Base-by-base conservation (phyloP, 768 basidiomycete genomes). In the Boletus reticuloceps region DNA sequence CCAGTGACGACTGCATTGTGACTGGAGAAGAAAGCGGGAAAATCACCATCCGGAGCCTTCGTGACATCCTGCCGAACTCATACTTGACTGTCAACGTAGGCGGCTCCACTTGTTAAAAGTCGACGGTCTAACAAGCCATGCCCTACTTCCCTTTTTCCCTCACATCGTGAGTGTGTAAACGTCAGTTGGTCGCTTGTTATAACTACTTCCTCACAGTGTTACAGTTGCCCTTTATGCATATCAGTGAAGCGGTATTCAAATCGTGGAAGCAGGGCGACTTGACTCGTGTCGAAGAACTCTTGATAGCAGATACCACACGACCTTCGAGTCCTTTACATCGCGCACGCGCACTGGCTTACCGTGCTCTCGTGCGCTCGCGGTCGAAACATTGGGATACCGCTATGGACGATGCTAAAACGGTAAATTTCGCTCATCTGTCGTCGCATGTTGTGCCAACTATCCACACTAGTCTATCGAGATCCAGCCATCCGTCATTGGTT, bases 371-470 rank as follows among this genome's bases (percentile, higher is more conserved):
- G 4, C 32, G 51, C 2, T 17, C 6, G 2, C 58, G 36, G 9
- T 29, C n/a, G 11, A 25, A 38, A 4, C 47, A 41, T 6, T 39
- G 17, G 13, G 22, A 50, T 2, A 29, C 19, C 14, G 57, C 57
- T 9, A 25, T 54, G 14, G 41, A 50, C 4, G 59, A 60, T 29
- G 58, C 53, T 0, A 55, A 38, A 37, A 16, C 16, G 50, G 60
- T 61, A 22, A 34, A 1, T 4, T 25, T 8, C 3, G 0, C 0
- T 5, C n/a, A 11, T 29, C 11, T 22, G 1, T 17, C 1, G 8
- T 27, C 29, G 1, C 6, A 12, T 20, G 0, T 14, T 3, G 8
- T n/a, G 4, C 29, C 58, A 29, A 58, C 34, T 1, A 8, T 34
- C n/a, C 4, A 10, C 13, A 4, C 1, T 11, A 44, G 60, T 62